phyloP scores from a whole-genome alignment of 352 stramenopile species.

The Pythium sukuiense region DNA sequence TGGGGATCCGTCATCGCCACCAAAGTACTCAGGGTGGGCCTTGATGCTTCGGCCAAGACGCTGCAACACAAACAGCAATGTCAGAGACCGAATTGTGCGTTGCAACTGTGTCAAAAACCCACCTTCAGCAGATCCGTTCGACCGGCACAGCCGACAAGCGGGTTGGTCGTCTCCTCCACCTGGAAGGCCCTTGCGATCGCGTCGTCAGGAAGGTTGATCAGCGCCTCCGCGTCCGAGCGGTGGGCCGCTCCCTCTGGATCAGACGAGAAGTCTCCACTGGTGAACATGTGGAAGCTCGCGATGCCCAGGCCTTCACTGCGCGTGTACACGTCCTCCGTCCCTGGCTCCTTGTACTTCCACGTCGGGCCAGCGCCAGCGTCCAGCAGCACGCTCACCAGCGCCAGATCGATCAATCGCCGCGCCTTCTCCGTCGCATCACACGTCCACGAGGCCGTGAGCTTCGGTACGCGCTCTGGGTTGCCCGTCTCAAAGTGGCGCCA shows the following conservation, averaged over 20 bases:
- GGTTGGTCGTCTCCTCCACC: conserved; percentile 65
- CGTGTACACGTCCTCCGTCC: conserved; percentile 60
- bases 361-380: conserved; percentile 68
- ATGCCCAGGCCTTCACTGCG: conserved; percentile 82
- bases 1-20: conserved; percentile 33
- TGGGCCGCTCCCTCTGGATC: conserved; percentile 41
- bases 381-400: conserved; percentile 76
- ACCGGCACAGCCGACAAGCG: conserved; percentile 74
- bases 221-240: conserved; percentile 56
- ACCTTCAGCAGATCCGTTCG: conserved; percentile 75
- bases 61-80: conserved; percentile 15
- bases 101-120: not conserved
- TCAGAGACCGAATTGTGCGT: not conserved
- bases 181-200: conserved; percentile 78
- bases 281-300: conserved; percentile 87
- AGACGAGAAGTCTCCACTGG: conserved; percentile 63
- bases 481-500: conserved; percentile 84
- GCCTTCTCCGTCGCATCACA: conserved; percentile 56
- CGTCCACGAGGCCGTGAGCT: conserved; percentile 47
- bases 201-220: conserved; percentile 57
- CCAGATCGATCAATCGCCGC: conserved; percentile 70
- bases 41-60: conserved; percentile 69
- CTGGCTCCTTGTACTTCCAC: conserved; percentile 76
- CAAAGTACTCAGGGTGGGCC: conserved; percentile 78
- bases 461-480: conserved; percentile 53